Base-by-base conservation (phyloP, 495 filamentous ascomycete species). In the Geopyxis carbonaria region DNA sequence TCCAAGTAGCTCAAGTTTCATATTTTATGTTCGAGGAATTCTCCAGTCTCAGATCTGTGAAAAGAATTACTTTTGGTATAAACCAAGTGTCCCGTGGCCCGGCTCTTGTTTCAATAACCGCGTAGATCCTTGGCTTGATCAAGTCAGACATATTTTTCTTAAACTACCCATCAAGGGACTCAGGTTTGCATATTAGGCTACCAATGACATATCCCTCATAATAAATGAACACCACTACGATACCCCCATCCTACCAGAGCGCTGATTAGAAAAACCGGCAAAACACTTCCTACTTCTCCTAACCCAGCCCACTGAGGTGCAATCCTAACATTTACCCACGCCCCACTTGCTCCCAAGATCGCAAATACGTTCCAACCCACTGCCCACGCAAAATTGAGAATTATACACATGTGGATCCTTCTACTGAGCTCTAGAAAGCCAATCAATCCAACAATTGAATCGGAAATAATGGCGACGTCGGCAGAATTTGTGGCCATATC, bases 271-370 rank as follows among this genome's bases (percentile, higher is more conserved):
- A 89, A 64, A 7, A 87, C 78, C 2, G 80, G 81, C 49, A 81
- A 38, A 0, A 87, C 76, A 50, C 80, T 86, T 1, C 83, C 75
- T 18, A 84, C 43, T 62, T 87, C 80, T 0, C 80, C 81, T 20
- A 85, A 49, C 0, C 78, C 80, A 0, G 81, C 80, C 65, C 69
- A 86, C 53, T 69, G 57, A 0, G 81, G 80, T 19, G 74, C 68
- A 54, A 89, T 80, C 25, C 76, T 60, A 1, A 62, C 65, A 4
- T 59, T 46, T 1, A 70, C 65, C 48, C 85, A 81, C 0, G 75
- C 76, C 0, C 80, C 81, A 1, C 75, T 70, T 4, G 68, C 78
- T 3, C 84, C 63, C 36, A 82, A 52, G 7, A 89, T 62, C 0
- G 80, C 80, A 46, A 80, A 69, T 7, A 73, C 29, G 46, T 89